Conservation (phyloP, 2,329 filamentous ascomycete species). For the Cytospora leucostoma region DNA sequence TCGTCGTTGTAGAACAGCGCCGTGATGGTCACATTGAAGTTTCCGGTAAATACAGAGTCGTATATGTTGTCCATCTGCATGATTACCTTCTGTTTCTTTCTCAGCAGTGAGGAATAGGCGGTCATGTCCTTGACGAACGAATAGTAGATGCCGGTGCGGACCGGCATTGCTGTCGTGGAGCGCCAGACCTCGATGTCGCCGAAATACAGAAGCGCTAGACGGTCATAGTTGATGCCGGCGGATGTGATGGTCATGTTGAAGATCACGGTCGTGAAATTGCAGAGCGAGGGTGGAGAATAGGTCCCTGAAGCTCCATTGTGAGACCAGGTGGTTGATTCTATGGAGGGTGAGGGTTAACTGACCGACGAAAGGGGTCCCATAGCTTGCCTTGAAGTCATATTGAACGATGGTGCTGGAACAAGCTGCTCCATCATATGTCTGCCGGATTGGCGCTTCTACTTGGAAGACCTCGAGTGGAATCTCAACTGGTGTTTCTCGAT, state of each 20-base stretch:
- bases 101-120: conserved; percentile 69
- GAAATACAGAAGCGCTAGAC: conserved; percentile 73
- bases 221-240: conserved; percentile 72
- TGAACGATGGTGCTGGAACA: conserved; percentile 64
- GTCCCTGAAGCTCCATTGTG: conserved; percentile 45
- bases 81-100: conserved; percentile 68
- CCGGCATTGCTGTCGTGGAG: conserved; percentile 76
- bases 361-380: conserved; percentile 71
- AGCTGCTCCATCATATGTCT: conserved; percentile 33
- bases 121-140: conserved; percentile 79
- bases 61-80: conserved; percentile 78
- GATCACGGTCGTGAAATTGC: conserved; percentile 72
- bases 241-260: conserved; percentile 77
- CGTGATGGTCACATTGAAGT: conserved; percentile 72
- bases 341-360: conserved; percentile 35
- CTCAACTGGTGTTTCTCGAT: conserved; percentile 29
- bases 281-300: conserved; percentile 66
- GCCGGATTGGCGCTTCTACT: conserved; percentile 65
- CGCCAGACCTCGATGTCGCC: conserved; percentile 79
- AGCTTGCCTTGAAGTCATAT: conserved; percentile 70
- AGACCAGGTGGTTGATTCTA: neutral
- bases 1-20: conserved; percentile 65
- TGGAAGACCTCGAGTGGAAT: conserved; percentile 64
- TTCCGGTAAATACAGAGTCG: conserved; percentile 68
- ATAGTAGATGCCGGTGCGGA: conserved; percentile 67